Conservation (phyloP, 2,329 filamentous ascomycete species). For the Alternaria tenuissima region DNA sequence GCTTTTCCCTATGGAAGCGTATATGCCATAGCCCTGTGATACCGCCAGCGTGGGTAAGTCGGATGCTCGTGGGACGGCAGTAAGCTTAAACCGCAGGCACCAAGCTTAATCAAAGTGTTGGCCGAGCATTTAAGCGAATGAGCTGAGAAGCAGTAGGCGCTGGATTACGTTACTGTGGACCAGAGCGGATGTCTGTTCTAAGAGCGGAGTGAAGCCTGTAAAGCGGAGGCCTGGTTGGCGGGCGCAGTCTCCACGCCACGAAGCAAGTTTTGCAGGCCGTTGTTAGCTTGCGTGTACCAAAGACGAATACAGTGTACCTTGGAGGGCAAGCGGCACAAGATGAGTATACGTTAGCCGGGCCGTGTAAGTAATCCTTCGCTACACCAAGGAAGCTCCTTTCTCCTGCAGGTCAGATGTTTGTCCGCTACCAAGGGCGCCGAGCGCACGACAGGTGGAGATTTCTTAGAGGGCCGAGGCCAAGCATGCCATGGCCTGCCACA, state of each 20-base stretch:
- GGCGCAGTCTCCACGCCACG: constrained; percentile 26
- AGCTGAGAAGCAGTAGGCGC: constrained; percentile 29
- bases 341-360: neutral
- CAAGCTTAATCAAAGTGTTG: constrained; percentile 39
- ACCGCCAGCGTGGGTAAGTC: constrained; percentile 39
- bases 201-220: constrained; percentile 18
- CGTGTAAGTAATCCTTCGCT: neutral
- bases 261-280: constrained; percentile 11
- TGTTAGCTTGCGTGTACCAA: constrained; percentile 5
- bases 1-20: constrained; percentile 16
- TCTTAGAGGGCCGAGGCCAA: constrained; percentile 33
- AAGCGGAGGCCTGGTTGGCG: constrained; percentile 12
- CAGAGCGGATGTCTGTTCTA: constrained; percentile 38
- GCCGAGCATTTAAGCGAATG: constrained; percentile 32
- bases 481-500: constrained; percentile 23
- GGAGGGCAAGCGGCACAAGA: neutral
- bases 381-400: constrained; percentile 1
- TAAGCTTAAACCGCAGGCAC: constrained; percentile 48
- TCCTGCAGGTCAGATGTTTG: constrained; percentile 3
- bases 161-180: constrained; percentile 45
- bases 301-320: neutral
- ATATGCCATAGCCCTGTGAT: constrained; percentile 18
- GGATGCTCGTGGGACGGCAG: constrained; percentile 38
- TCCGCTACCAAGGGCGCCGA: constrained; percentile 13
- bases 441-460: constrained; percentile 3